A percentile compares a stretch with the other conserved stretches of the same genome.
These are phyloP conservation scores for Sesbania bispinosa DNA, from an alignment of 306 rosid genomes.

Conservation along the genomic window DNA sequence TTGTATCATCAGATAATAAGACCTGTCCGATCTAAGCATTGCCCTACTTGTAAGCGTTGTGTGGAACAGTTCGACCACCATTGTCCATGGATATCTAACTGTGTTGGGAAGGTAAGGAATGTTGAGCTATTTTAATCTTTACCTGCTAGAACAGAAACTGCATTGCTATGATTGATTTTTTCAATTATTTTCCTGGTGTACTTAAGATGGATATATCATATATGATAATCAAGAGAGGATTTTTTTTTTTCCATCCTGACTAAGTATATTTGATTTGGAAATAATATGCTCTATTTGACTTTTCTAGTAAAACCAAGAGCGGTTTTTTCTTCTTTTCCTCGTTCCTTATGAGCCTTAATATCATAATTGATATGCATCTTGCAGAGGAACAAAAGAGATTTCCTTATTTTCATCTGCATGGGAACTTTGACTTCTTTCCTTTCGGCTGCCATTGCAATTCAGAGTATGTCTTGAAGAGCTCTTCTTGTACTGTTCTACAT, in stretches of 20 bases:
- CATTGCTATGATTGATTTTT: conserved; percentile 2
- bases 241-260: not conserved
- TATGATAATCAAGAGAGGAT: not conserved
- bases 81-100: conserved; percentile 99
- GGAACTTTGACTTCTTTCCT: conserved; percentile 54
- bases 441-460: conserved; percentile 50
- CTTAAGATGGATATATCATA: conserved; percentile 15
- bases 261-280: conserved; percentile 13
- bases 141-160: not conserved
- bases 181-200: not conserved
- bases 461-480: conserved; percentile 55
- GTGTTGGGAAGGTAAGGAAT: conserved; percentile 87
- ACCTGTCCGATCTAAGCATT: conserved; percentile 94
- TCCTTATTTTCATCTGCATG: conserved; percentile 72
- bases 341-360: conserved; percentile 17
- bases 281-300: not conserved
- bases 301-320: not conserved
- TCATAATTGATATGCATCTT: conserved; percentile 38
- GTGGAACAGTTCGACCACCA: conserved; percentile 98
- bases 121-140: conserved; percentile 8
- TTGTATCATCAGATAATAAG: conserved; percentile 76
- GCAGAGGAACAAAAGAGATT: conserved; percentile 95
- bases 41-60: conserved; percentile 87
- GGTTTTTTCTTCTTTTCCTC: not conserved
- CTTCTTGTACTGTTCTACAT: conserved; percentile 22